Evolutionary conservation across 2,329 filamentous ascomycete genomes (phyloP), one percentile per base, ranked within the genome.

Genomic region (Stagonosporopsis rhizophila): DNA sequence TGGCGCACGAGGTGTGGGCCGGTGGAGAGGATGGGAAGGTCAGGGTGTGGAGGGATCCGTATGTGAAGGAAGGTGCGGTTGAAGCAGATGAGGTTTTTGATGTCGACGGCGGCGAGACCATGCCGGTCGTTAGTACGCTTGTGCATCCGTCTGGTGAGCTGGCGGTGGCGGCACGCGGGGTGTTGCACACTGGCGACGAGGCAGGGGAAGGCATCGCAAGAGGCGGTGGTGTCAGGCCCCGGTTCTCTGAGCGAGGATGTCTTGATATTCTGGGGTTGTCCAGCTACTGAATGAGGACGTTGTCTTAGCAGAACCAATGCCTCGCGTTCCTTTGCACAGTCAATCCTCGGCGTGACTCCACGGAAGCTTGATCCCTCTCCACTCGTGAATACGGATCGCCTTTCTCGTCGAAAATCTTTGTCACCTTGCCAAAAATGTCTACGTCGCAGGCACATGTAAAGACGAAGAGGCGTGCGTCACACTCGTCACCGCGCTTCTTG

Each of bases 1-100:
- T 52, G 1, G 74, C 77, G 8, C 78, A 82, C 62, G 83, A 87
- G 64, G 72, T 88, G 19, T 87, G 85, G 85, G 80, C 76, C 41
- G 86, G 86, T 9, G 85, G 85, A 0, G 79, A 71, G 1, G 85
- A 88, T 75, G 86, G 86, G 0, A 65, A 63, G 17, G 76, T 85
- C 51, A 76, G 82, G 54, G 74, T 76, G 7, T 78, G 75, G 75
- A 60, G 56, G 17, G 68, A 74, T 62, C 68, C 75, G 32, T 68
- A 61, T 27, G 14, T 53, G 34, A 66, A 58, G 30, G 68, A 74
- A 27, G 74, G 73, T 0, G 61, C 59, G 6, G 60, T 76, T n/a
- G 50, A 68, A 50, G 78, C 82, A 2, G 75, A 78, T 57, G 63
- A 72, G 34, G 65, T 66, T 17, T 40, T 74, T 3, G 28, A 46